These are phyloP conservation scores for Kwoniella sp. DNA, from an alignment of 768 basidiomycete species.

Conservation along the genomic window DNA sequence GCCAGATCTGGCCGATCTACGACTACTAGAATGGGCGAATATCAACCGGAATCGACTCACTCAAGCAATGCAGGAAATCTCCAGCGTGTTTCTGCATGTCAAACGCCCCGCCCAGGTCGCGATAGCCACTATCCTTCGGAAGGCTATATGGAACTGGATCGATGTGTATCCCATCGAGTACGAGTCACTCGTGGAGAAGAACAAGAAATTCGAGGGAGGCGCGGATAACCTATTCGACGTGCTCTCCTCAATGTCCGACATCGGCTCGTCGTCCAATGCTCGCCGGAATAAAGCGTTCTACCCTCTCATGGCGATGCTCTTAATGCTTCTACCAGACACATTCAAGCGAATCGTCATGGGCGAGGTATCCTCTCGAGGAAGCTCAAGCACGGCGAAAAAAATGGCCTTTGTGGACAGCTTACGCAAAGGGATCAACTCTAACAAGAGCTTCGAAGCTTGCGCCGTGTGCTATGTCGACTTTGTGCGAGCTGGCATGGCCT, in stretches of 20 bases:
- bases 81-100: constrained; percentile 80
- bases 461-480: constrained; percentile 75
- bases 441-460: constrained; percentile 67
- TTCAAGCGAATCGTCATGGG: constrained; percentile 60
- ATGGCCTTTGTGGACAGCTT: constrained; percentile 51
- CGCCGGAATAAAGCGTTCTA: constrained; percentile 62
- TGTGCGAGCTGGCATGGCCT: constrained; percentile 68
- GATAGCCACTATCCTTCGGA: constrained; percentile 70
- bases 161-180: constrained; percentile 76
- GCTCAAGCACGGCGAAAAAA: constrained; percentile 41
- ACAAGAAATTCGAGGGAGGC: constrained; percentile 70
- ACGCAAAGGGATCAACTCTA: constrained; percentile 61
- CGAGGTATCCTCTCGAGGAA: constrained; percentile 20
- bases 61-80: constrained; percentile 74
- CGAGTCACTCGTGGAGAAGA: constrained; percentile 67
- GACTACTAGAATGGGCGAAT: constrained; percentile 74
- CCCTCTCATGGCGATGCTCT: constrained; percentile 76
- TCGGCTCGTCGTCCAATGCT: constrained; percentile 31
- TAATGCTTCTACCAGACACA: constrained; percentile 74
- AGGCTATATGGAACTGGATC: constrained; percentile 89
- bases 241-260: constrained; percentile 61
- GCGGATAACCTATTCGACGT: constrained; percentile 86
- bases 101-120: constrained; percentile 71
- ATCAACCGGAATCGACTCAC: constrained; percentile 71
- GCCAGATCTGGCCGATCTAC: constrained; percentile 72